Conservation (phyloP, 495 filamentous ascomycete species). For the Penicillium paxilli region DNA sequence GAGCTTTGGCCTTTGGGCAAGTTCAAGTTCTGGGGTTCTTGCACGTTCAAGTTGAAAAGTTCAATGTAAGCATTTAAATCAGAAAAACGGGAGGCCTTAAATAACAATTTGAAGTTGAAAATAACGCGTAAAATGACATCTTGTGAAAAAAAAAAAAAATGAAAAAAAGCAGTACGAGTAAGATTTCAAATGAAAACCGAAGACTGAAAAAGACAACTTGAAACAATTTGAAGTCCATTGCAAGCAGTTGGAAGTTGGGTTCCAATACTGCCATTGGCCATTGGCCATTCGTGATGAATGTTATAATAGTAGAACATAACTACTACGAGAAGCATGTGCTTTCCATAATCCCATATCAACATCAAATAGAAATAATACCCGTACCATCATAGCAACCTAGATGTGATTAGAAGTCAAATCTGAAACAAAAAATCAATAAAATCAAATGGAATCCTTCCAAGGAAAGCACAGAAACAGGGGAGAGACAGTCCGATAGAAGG, state of each 20-base stretch:
- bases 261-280: too few relatives aligned
- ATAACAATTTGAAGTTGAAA: not conserved
- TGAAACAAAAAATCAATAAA: not conserved
- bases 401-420: not conserved
- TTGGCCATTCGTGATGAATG: too few relatives aligned
- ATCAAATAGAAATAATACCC: too few relatives aligned
- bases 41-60: too few relatives aligned
- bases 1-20: not conserved
- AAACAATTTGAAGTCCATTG: not conserved
- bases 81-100: not conserved
- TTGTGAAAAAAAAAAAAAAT: too few relatives aligned
- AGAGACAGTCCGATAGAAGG: not conserved
- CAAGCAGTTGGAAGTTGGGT: too few relatives aligned
- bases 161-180: not conserved
- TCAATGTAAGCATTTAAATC: not conserved
- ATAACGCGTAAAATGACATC: not conserved
- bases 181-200: not conserved
- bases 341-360: too few relatives aligned
- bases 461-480: too few relatives aligned
- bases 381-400: not conserved
- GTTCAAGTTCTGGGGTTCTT: too few relatives aligned
- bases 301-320: too few relatives aligned
- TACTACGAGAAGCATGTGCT: too few relatives aligned
- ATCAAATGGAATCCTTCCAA: too few relatives aligned
- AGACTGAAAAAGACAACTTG: not conserved